phyloP scores from a whole-genome alignment of 306 rosid species.

The Arachis stenosperma region DNA sequence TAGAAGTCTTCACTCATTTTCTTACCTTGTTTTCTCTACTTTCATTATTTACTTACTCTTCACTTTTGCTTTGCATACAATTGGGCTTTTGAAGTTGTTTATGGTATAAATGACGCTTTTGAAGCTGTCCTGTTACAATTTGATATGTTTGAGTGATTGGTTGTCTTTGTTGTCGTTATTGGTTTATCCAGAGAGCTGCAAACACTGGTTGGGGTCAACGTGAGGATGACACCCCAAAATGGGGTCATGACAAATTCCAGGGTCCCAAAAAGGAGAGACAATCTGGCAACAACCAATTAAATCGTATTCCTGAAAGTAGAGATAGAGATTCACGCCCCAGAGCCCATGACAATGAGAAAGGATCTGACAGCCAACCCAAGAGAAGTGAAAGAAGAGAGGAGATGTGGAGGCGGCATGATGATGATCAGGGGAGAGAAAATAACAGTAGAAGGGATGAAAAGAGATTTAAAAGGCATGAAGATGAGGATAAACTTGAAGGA shows the following conservation, averaged over 20 bases:
- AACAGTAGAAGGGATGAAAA: slow-evolving; percentile 52
- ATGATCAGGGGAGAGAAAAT: slow-evolving; percentile 46
- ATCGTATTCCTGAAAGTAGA: slow-evolving; percentile 42
- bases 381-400: slow-evolving; percentile 52
- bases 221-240: slow-evolving; percentile 51
- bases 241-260: slow-evolving; percentile 78
- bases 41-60: background rate
- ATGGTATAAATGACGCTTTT: slow-evolving; percentile 16
- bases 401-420: slow-evolving; percentile 25
- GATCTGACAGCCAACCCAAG: slow-evolving; percentile 44
- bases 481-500: slow-evolving; percentile 42
- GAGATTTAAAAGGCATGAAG: slow-evolving; percentile 47
- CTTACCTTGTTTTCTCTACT: slow-evolving; percentile 2
- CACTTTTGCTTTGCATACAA: slow-evolving; percentile 21
- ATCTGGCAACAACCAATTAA: slow-evolving; percentile 36
- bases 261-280: slow-evolving; percentile 54
- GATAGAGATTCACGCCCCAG: slow-evolving; percentile 43
- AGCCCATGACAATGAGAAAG: slow-evolving; percentile 42
- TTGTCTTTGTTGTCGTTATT: slow-evolving; percentile 13
- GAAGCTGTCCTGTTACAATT: slow-evolving; percentile 1
- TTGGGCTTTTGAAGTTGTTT: slow-evolving; percentile 7
- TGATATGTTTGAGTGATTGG: slow-evolving; percentile 32
- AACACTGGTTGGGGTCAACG: slow-evolving; percentile 87
- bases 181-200: slow-evolving; percentile 79
- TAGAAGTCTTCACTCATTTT: background rate